Evolutionary conservation across 176 grass and related monocot genomes (phyloP).

Genomic region (Secale cereale): DNA sequence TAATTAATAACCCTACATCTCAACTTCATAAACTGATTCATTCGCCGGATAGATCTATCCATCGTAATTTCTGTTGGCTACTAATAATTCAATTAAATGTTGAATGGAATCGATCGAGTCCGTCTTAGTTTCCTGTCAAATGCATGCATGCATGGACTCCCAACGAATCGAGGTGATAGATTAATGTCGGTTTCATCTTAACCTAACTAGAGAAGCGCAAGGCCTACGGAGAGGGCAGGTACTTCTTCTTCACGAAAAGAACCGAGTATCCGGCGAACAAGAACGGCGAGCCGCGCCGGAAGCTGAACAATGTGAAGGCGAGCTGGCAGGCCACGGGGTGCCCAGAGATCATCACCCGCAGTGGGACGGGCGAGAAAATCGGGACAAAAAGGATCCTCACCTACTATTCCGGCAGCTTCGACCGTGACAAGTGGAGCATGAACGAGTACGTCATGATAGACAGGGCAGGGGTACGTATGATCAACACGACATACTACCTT

Average conservation of each 20-base stretch:
- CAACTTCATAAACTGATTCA: too few relatives aligned
- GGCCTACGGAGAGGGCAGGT: slow-evolving; percentile 14
- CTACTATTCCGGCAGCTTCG: background rate
- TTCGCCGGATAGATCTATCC: too few relatives aligned
- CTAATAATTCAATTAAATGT: background rate
- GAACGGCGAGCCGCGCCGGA: slow-evolving; percentile 7
- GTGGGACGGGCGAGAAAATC: background rate
- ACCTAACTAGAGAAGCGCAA: background rate
- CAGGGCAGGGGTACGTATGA: background rate
- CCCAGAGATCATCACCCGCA: background rate
- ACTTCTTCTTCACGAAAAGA: slow-evolving; percentile 21
- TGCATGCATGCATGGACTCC: background rate
- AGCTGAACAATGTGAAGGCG: background rate
- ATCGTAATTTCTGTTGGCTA: background rate
- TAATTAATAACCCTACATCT: too few relatives aligned
- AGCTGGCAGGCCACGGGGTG: slow-evolving; percentile 32
- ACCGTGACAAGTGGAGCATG: slow-evolving; percentile 30
- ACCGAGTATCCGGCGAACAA: background rate
- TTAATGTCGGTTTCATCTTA: background rate
- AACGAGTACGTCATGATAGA: background rate
- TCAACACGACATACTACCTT: background rate
- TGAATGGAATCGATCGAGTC: background rate
- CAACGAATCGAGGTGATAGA: background rate
- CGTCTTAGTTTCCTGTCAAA: background rate
- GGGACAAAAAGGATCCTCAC: slow-evolving; percentile 25